A percentile compares a stretch with the other conserved stretches of the same genome.
Conservation (phyloP, 768 basidiomycete species). For the Collybia sordida region DNA sequence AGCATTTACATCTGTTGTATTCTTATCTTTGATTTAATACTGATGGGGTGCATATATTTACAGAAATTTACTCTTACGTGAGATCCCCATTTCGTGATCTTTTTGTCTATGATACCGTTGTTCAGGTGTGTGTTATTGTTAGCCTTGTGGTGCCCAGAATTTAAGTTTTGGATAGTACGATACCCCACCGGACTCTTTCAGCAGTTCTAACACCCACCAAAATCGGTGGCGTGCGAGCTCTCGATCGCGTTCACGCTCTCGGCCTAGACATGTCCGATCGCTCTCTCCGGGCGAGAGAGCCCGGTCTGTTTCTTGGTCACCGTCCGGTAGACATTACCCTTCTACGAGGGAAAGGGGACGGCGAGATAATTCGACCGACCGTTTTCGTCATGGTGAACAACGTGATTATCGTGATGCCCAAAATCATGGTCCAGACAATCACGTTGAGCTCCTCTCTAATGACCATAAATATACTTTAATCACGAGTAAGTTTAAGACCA, state of each 20-base stretch:
- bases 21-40: not conserved
- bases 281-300: slow-evolving; percentile 8
- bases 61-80: slow-evolving; percentile 88
- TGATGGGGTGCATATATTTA: not conserved
- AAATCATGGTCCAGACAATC: not conserved
- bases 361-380: too few species aligned
- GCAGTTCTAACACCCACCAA: slow-evolving; percentile 29
- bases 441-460: not conserved
- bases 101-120: slow-evolving; percentile 74
- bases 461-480: not conserved
- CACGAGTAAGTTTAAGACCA: too few species aligned
- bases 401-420: too few species aligned
- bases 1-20: not conserved
- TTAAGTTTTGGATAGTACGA: slow-evolving; percentile 53
- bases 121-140: slow-evolving; percentile 56
- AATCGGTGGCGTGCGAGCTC: slow-evolving; percentile 29
- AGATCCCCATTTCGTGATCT: slow-evolving; percentile 89
- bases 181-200: slow-evolving; percentile 38
- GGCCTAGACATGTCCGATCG: not conserved
- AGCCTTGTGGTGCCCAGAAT: not conserved
- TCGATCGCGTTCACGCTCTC: slow-evolving; percentile 23
- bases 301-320: slow-evolving; percentile 33
- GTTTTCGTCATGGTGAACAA: too few species aligned
- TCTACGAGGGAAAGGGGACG: not conserved
- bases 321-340: slow-evolving; percentile 30